A percentile compares a stretch with the other conserved stretches of the same genome.
phyloP scores from a whole-genome alignment of 148 eudicot species.

The Nepenthes mirabilis region DNA sequence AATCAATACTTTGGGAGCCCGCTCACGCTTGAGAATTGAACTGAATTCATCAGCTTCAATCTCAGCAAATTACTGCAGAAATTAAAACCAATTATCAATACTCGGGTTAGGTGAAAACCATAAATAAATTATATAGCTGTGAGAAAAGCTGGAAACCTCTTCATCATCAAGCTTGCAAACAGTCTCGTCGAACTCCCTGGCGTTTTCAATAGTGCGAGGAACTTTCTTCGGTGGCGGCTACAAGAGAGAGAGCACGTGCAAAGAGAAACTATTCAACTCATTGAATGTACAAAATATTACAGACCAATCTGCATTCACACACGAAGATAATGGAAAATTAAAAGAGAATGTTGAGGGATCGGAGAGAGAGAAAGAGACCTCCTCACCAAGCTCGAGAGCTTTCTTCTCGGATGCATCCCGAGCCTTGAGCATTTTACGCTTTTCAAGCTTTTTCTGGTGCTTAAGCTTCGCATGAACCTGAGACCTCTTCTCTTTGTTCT shows the following conservation, averaged over 20 bases:
- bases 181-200: conserved; percentile 82
- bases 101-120: background rate
- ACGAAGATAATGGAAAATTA: too few relatives aligned
- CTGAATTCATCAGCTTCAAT: conserved; percentile 82
- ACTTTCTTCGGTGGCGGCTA: conserved; percentile 61
- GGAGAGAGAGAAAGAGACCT: conserved; percentile 22
- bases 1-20: conserved; percentile 59
- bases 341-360: background rate
- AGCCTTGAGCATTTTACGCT: conserved; percentile 58
- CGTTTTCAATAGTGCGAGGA: conserved; percentile 83
- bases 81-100: background rate
- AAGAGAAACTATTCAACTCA: background rate
- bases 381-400: conserved; percentile 94
- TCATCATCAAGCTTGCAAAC: conserved; percentile 87
- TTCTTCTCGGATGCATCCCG: conserved; percentile 59
- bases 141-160: conserved; percentile 31
- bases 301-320: too few relatives aligned
- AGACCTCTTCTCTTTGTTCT: conserved; percentile 76
- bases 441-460: conserved; percentile 66
- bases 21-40: conserved; percentile 40
- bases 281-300: background rate
- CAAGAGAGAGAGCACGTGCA: background rate
- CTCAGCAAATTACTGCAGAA: conserved; percentile 72
- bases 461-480: conserved; percentile 69
- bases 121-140: background rate